phyloP scores from a whole-genome alignment of 2,329 filamentous ascomycete species.

The Aspergillus tanneri region DNA sequence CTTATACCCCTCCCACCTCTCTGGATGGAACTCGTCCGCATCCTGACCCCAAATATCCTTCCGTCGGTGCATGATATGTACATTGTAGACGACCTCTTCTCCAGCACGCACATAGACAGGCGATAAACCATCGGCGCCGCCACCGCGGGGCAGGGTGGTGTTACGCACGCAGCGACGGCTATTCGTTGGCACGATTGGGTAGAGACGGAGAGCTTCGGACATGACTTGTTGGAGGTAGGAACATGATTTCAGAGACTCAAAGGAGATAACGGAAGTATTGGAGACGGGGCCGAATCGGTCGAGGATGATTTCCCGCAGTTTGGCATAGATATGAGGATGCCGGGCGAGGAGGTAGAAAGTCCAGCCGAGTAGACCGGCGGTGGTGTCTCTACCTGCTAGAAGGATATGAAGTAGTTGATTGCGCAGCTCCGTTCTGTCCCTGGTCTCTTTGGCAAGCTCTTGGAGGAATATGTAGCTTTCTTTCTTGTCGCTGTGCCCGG shows the following conservation, averaged over 20 bases:
- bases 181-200: slow-evolving; percentile 48
- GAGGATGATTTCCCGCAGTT: slow-evolving; percentile 12
- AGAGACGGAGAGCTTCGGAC: slow-evolving; percentile 44
- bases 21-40: slow-evolving; percentile 58
- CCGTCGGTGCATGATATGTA: slow-evolving; percentile 71
- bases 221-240: slow-evolving; percentile 36
- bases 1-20: slow-evolving; percentile 67
- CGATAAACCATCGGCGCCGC: slow-evolving; percentile 58
- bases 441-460: slow-evolving; percentile 47
- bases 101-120: slow-evolving; percentile 67
- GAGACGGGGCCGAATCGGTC: slow-evolving; percentile 19
- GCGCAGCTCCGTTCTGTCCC: slow-evolving; percentile 47
- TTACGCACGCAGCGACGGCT: slow-evolving; percentile 38
- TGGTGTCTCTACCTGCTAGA: slow-evolving; percentile 55
- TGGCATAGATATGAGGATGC: slow-evolving; percentile 8
- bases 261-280: slow-evolving; percentile 41
- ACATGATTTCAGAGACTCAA: slow-evolving; percentile 42
- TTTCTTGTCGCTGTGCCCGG: slow-evolving; percentile 23
- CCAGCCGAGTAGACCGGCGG: slow-evolving; percentile 45
- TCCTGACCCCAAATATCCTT: slow-evolving; percentile 49
- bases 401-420: slow-evolving; percentile 51
- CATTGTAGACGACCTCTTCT: slow-evolving; percentile 63
- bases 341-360: slow-evolving; percentile 17
- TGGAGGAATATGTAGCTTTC: slow-evolving; percentile 50
- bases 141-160: slow-evolving; percentile 51